Base-by-base conservation (phyloP, 495 filamentous ascomycete genomes). In the Pyrenopolyporus hunteri region DNA sequence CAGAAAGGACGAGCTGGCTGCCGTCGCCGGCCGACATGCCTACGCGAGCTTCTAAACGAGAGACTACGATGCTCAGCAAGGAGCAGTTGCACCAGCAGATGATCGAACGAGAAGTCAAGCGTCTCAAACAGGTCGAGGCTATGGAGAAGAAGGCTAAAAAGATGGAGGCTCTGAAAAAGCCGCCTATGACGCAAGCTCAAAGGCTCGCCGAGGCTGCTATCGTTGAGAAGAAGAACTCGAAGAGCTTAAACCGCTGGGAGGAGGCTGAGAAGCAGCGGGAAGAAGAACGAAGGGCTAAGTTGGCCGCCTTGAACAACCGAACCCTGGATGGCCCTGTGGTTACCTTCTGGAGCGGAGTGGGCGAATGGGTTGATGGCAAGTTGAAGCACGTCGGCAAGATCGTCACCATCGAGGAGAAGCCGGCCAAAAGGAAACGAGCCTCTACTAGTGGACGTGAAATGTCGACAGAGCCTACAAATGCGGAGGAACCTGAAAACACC, bases 171-270 rank as follows among this genome's bases (percentile, higher is more conserved):
- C 70, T 83, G 19, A 90, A 90, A 71, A 82, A 85, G 61, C 89
- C 89, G 7, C 78, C 86, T 40, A 89, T 97, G 89, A 95, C 91
- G 17, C 94, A 97, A 71, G 89, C 80, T n/a, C 87, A 97, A 57
- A 87, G 91, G 28, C 78, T 98, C 33, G 85, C 84, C 9, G 90
- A 96, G 71, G 94, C 93, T 17, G 92, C 87, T 20, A 77, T 87
- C 63, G 84, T 92, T 23, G 93, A 97, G 72, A 86, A 86, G 72
- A 77, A 83, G 56, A 98, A 97, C 66, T 83, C 87, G 45, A 96
- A 93, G 79, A 97, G 91, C 77, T 74, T 98, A 65, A 96, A 92
- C 66, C 83, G 89, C 32, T 98, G 94, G 93, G 93, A 98, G 74
- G 89, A 91, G 70, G 87, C 87, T 10, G 94, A 98, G 76, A 90